Conservation (phyloP, 805 yeast species). For the Wickerhamomyces tratensis region DNA sequence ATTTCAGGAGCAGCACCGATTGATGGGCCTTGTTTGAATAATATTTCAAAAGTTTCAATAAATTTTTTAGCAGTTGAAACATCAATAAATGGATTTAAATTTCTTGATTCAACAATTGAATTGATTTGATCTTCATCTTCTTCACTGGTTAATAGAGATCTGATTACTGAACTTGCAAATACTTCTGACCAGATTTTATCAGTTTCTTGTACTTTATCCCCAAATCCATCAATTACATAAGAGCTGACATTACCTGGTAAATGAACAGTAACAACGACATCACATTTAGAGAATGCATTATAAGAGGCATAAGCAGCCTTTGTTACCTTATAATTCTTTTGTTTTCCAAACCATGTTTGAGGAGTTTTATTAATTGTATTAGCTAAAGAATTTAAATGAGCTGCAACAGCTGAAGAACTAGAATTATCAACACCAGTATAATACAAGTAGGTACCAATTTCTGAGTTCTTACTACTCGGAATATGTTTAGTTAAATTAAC, state of each 20-base stretch:
- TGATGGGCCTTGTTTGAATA: constrained; percentile 57
- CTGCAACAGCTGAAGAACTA: constrained; percentile 70
- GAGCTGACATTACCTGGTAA: constrained; percentile 69
- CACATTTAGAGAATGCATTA: constrained; percentile 58
- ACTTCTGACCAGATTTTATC: constrained; percentile 46
- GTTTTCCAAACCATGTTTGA: constrained; percentile 77
- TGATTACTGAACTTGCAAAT: constrained; percentile 51
- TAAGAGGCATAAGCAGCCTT: constrained; percentile 62
- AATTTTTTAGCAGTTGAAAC: constrained; percentile 42
- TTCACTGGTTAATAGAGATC: constrained; percentile 57
- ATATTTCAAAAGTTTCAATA: constrained; percentile 51
- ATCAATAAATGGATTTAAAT: constrained; percentile 62
- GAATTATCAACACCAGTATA: constrained; percentile 71
- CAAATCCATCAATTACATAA: constrained; percentile 31
- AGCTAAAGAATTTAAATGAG: constrained; percentile 58
- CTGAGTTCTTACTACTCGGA: constrained; percentile 4
- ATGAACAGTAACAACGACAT: constrained; percentile 62
- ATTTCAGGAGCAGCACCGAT: constrained; percentile 60
- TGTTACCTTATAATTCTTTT: constrained; percentile 59
- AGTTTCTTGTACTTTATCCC: constrained; percentile 43
- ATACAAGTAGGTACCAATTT: constrained; percentile 63
- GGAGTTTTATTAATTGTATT: constrained; percentile 50
- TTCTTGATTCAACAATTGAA: constrained; percentile 74
- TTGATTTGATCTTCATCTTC: constrained; percentile 70
- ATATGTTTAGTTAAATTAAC: constrained; percentile 44